Evolutionary conservation across 306 rosid genomes (phyloP).

Genomic region (Pyrus betulifolia): DNA sequence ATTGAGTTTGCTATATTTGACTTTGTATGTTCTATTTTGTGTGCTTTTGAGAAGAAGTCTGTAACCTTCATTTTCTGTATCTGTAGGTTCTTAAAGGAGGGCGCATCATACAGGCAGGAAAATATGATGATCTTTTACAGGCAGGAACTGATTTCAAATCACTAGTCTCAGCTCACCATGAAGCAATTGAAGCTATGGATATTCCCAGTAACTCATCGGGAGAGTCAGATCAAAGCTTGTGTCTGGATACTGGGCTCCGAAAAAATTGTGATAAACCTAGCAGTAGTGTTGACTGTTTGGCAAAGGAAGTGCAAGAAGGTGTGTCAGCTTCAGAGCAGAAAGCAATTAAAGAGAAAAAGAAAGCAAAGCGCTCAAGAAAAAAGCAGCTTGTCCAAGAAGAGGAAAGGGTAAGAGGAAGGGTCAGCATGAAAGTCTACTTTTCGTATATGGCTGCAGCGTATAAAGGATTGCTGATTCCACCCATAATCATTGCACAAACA

Average conservation of each 20-base stretch:
- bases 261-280: slow-evolving; percentile 41
- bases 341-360: slow-evolving; percentile 83
- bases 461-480: slow-evolving; percentile 82
- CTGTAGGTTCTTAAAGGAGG: slow-evolving; percentile 91
- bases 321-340: slow-evolving; percentile 60
- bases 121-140: slow-evolving; percentile 88
- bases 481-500: slow-evolving; percentile 74
- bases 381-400: slow-evolving; percentile 98
- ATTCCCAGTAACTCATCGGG: slow-evolving; percentile 81
- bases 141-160: slow-evolving; percentile 95
- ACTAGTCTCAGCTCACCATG: slow-evolving; percentile 92
- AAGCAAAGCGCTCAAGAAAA: slow-evolving; percentile 71
- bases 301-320: slow-evolving; percentile 86
- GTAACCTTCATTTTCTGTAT: slow-evolving; percentile 20
- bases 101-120: slow-evolving; percentile 81
- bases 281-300: slow-evolving; percentile 55
- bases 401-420: slow-evolving; percentile 98
- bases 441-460: slow-evolving; percentile 99
- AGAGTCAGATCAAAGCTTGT: slow-evolving; percentile 72
- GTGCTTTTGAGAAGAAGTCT: not conserved
- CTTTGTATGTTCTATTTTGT: not conserved
- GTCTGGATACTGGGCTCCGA: slow-evolving; percentile 35
- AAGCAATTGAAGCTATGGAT: slow-evolving; percentile 99
- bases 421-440: slow-evolving; percentile 93
- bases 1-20: not conserved